Base-by-base conservation (phyloP, 176 grass and related monocot species). In the Avena insularis region DNA sequence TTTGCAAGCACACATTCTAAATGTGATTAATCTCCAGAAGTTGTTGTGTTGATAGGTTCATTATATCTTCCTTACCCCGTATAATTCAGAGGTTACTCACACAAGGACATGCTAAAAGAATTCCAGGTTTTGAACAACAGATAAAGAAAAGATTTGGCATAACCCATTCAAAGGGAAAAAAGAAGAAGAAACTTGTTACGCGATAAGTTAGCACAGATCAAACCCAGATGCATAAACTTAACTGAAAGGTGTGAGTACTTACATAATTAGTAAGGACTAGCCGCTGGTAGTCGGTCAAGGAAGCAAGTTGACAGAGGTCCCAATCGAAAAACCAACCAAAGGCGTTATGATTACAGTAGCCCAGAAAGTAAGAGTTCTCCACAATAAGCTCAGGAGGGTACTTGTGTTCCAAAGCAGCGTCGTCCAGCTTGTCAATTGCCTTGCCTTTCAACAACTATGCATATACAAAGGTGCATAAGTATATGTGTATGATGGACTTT, bases 371-470 rank as follows among this genome's bases (percentile, higher is more conserved):
- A 12, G n/a, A 25, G 60, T 73, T 21, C 38, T 5, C 11, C 20
- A 73, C 45, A 20, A 45, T n/a, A 48, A 73, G n/a, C n/a, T n/a
- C n/a, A n/a, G n/a, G n/a, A n/a, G 70, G 70, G 70, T 48, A 73
- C 43, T 3, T 47, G 10, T 5, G 1, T 8, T 48, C 43, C 43
- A 48, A 23, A 47, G 70, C 20, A 0, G 70, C 43, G 2, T 48
- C 70, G 5, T 73, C 70, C 20, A 73, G 70, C 40, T 73, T 1
- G 2, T 48, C 43, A 12, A 73, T 23, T 7, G 4, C 5, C 70
- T 23, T 73, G n/a, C 70, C 70, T 73, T 73, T 48, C 5, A 73
- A 73, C 70, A 73, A 1, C 70, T 73, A 23, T 0, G 33, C 4
- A 47, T 6, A 29, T 5, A 23, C 17, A 58, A 46, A 46, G 45